Percentiles rank a stretch among this genome's conserved stretches.
These are phyloP conservation scores for Claviceps fusiformis DNA, from an alignment of 2,329 filamentous ascomycete genomes.

Conservation along the genomic window DNA sequence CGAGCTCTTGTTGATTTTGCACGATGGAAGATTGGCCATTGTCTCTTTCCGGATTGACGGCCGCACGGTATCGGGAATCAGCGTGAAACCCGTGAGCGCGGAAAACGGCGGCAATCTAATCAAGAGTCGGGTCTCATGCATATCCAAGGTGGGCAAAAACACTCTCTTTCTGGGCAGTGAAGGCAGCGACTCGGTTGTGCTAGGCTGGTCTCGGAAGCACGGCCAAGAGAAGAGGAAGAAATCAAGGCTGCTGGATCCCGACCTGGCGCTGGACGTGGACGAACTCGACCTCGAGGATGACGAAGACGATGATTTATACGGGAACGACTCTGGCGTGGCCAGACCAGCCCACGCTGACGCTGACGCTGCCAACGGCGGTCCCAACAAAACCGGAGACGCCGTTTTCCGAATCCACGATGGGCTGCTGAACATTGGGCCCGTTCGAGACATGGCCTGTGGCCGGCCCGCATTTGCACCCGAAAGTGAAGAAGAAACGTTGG, in stretches of 20 bases:
- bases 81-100: constrained; percentile 49
- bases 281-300: constrained; percentile 45
- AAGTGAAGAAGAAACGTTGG: constrained; percentile 29
- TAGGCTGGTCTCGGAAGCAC: constrained; percentile 65
- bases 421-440: constrained; percentile 65
- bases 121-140: constrained; percentile 51
- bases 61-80: constrained; percentile 75
- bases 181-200: constrained; percentile 62
- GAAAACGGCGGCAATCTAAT: constrained; percentile 52
- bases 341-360: constrained; percentile 28
- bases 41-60: constrained; percentile 80
- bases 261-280: constrained; percentile 34
- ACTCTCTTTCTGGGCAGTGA: constrained; percentile 78
- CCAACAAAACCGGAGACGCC: constrained; percentile 46
- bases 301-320: constrained; percentile 49
- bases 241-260: constrained; percentile 42
- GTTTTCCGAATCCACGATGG: constrained; percentile 65
- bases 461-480: constrained; percentile 31
- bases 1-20: constrained; percentile 72
- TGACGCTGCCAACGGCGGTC: constrained; percentile 18
- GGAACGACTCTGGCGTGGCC: constrained; percentile 49
- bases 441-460: constrained; percentile 62
- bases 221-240: constrained; percentile 51
- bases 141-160: constrained; percentile 53
- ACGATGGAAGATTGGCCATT: constrained; percentile 59